Evolutionary conservation across 768 basidiomycete species (phyloP), one percentile per base, ranked within the genome.

Genomic region (Tricholoma flavovirens): DNA sequence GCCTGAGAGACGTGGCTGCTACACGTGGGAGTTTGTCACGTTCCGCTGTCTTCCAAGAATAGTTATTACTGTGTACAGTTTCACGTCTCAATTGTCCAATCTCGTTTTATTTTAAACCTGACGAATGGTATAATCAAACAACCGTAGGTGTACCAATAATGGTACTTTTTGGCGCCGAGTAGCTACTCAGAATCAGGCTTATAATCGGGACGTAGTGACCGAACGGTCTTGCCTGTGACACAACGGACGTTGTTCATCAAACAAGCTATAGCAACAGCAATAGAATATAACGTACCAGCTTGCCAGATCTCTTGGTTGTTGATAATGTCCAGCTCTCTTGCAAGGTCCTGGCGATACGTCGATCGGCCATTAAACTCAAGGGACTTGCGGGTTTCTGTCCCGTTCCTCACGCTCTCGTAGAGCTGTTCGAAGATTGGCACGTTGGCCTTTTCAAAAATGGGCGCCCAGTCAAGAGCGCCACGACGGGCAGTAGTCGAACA

Each of bases 401-500:
- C 97, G 67, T 98, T 86, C 72, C 78, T 83, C 67, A 98, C 96
- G 71, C 90, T 91, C 78, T 91, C 81, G 77, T 99, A 99, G 24
- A 98, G 87, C 66, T 87, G 76, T 76, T 98, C 93, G 70, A 98
- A 99, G 67, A 98, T 78, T 58, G 97, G 97, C 38, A 87, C 64
- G 78, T 98, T 98, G 60, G 95, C 86, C 75, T 90, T 87, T 75
- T 96, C 93, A 70, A 95, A 94, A 73, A 97, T 76, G 59, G 94
- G 95, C 11, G 96, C 95, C 97, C 97, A 98, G 81, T 98, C 97
- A 61, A 97, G 90, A 42, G 96, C 97, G 66, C 97, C 97, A 60
- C 97, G 96, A 65, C 96, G 93, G 51, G 97, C 97, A 49, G 97
- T 98, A 64, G 96, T 98, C 30, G 97, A 98, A 79, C 97, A 99